phyloP scores from a whole-genome alignment of 352 stramenopile species.

The Phytopythium mirpurense region DNA sequence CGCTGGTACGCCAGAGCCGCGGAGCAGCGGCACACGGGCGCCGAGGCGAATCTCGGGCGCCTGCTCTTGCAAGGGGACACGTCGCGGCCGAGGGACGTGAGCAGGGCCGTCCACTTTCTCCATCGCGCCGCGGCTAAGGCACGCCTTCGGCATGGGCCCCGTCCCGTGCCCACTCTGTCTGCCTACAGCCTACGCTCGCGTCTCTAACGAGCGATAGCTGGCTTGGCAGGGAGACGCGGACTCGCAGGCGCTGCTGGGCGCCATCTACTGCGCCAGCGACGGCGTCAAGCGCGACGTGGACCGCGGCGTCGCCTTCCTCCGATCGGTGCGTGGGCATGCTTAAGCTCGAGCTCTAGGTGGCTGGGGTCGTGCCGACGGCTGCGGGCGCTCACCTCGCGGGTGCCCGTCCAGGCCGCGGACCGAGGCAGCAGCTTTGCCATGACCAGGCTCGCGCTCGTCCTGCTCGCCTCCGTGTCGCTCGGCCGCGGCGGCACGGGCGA shows the following conservation, averaged over 20 bases:
- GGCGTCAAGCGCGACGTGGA: conserved; percentile 51
- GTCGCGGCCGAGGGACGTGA: conserved; percentile 25
- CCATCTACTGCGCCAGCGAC: conserved; percentile 38
- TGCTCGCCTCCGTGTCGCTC: conserved; percentile 16
- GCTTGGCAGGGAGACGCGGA: conserved; percentile 36
- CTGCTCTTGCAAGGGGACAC: conserved; percentile 18
- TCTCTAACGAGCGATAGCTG: no score
- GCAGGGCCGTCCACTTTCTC: conserved; percentile 61
- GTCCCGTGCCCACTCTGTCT: no score
- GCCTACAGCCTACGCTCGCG: no score
- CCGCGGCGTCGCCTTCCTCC: conserved; percentile 44
- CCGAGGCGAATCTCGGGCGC: conserved; percentile 46
- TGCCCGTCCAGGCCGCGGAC: conserved; percentile 20
- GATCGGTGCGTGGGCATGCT: conserved; percentile 22
- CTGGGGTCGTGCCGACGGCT: no score
- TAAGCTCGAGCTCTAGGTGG: no score
- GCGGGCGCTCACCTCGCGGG: no score
- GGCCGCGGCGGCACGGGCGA: not conserved
- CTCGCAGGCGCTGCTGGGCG: conserved; percentile 40
- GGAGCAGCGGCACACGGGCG: conserved; percentile 32
- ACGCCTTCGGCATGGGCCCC: not conserved
- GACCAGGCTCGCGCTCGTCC: conserved; percentile 41
- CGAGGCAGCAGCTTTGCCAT: conserved; percentile 43
- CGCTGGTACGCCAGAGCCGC: conserved; percentile 58
- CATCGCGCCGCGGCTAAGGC: conserved; percentile 53